Evolutionary conservation across 192 early-diverging fungal species (phyloP).

Genomic region (Dispira simplex): DNA sequence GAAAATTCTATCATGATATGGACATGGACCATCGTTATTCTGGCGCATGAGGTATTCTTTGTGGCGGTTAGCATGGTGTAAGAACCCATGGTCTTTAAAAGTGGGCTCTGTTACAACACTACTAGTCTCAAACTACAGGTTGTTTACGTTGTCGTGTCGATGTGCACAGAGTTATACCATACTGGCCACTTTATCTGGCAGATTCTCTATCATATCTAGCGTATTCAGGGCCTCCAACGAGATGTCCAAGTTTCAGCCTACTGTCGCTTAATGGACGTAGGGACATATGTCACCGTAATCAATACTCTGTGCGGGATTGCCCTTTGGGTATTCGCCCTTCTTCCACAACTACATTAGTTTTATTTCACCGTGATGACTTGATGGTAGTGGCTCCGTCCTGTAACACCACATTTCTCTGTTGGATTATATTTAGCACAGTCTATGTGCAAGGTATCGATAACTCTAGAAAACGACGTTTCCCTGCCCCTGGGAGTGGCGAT

Average conservation of each 20-base stretch:
- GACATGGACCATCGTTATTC: neutral
- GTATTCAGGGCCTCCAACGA: neutral
- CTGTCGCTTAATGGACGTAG: neutral
- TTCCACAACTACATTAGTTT: neutral
- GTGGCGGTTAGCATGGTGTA: neutral
- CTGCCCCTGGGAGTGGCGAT: too few species aligned
- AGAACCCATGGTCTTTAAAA: neutral
- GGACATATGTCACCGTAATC: neutral
- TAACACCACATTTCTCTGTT: neutral
- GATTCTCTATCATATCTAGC: neutral
- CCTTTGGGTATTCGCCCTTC: neutral
- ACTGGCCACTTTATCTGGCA: conserved; percentile 1
- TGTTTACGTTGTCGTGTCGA: neutral
- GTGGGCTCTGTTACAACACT: neutral
- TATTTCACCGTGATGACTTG: neutral
- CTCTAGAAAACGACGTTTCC: too few species aligned
- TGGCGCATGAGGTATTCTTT: neutral
- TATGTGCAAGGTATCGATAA: neutral
- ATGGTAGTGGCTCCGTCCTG: neutral
- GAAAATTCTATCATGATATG: neutral
- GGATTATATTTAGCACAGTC: neutral
- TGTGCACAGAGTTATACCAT: neutral
- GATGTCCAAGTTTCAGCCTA: neutral
- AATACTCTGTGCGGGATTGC: neutral
- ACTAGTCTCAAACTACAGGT: neutral